Base-by-base conservation (phyloP, 1,284 basidiomycete genomes). In the Kwoniella shivajii region DNA sequence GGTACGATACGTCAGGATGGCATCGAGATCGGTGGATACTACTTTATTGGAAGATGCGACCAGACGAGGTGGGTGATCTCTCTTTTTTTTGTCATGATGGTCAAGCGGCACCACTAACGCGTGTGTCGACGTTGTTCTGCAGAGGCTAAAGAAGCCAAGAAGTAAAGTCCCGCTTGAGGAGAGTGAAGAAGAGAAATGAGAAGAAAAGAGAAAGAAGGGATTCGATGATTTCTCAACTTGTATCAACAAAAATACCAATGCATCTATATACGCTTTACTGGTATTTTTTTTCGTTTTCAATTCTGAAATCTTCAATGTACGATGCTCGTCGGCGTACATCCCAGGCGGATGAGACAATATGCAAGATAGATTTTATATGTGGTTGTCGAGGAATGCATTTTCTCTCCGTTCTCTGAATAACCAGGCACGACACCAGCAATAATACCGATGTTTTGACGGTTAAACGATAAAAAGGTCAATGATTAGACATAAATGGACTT, bases 21-120 rank as follows among this genome's bases (percentile, higher is more conserved):
- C 93, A 3, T 86, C 91, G 20, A 87, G 91, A 57, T 89, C 90
- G 60, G 92, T 99, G 60, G 95, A 99, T 78, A 97, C 93, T 4
- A 93, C 96, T 66, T 78, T 99, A 50, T 77, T 99, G 50, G 96
- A 99, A 80, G 96, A 99, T 76, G 96, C 95, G 26, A 99, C 95
- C 46, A 83, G 96, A 74, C 84, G 94, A 87, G 95, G 91, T 92
- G 59, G 63, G 84, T 74, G 18, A 18, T 48, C 27, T 31, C 13
- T 4, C 47, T 3, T 30, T 13, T 20, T 4, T 22, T 26, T 14
- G 7, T 29, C 27, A 6, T 30, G 10, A 22, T 18, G 16, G 9
- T n/a, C 4, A 16, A n/a, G 41, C 16, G 16, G 16, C 11, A 24
- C 13, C 1, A 4, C 51, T 57, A 30, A 57, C 24, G 42, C 45